A percentile compares a stretch with the other conserved stretches of the same genome.
Evolutionary conservation across 768 basidiomycete genomes (phyloP).

Genomic region (Gloeopeniophorella convolvens): DNA sequence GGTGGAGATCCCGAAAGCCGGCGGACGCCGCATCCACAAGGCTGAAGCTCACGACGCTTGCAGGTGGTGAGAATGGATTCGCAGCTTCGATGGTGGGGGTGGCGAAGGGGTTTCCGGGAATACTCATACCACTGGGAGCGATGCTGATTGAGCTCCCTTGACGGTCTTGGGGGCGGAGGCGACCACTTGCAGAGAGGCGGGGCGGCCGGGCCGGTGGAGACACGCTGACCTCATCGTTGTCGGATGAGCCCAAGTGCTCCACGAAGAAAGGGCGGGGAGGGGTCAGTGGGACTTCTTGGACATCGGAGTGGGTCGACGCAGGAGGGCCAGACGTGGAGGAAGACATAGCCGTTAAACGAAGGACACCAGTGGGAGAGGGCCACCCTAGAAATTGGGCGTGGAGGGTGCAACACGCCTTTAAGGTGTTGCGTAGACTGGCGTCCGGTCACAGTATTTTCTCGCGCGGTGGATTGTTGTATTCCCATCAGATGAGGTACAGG

Average conservation of each 20-base stretch:
- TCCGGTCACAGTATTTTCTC: not conserved
- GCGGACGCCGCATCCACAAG: slow-evolving; percentile 28
- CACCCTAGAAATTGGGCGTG: not conserved
- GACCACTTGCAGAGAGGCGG: not conserved
- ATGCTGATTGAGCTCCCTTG: slow-evolving; percentile 10
- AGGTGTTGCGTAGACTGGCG: not conserved
- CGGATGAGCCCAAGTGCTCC: not conserved
- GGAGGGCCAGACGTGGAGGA: not conserved
- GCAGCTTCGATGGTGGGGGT: slow-evolving; percentile 19
- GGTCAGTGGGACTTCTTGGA: not conserved
- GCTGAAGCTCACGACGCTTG: slow-evolving; percentile 41
- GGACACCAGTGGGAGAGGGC: not conserved
- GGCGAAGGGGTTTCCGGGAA: slow-evolving; percentile 25
- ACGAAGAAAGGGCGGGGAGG: slow-evolving; percentile 17
- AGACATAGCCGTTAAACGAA: not conserved
- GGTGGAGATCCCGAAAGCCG: slow-evolving; percentile 30
- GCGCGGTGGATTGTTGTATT: not conserved
- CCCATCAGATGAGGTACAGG: slow-evolving; percentile 3
- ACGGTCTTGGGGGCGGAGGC: slow-evolving; percentile 14
- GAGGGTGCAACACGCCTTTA: slow-evolving; percentile 8
- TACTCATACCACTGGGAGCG: slow-evolving; percentile 22
- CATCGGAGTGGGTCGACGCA: not conserved
- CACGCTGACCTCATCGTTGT: slow-evolving; percentile 4
- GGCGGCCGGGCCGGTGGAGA: slow-evolving; percentile 1
- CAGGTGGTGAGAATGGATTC: slow-evolving; percentile 50